A percentile compares a stretch with the other conserved stretches of the same genome.
phyloP scores from a whole-genome alignment of 2,329 filamentous ascomycete genomes.

The Rhynchosporium graminicola region DNA sequence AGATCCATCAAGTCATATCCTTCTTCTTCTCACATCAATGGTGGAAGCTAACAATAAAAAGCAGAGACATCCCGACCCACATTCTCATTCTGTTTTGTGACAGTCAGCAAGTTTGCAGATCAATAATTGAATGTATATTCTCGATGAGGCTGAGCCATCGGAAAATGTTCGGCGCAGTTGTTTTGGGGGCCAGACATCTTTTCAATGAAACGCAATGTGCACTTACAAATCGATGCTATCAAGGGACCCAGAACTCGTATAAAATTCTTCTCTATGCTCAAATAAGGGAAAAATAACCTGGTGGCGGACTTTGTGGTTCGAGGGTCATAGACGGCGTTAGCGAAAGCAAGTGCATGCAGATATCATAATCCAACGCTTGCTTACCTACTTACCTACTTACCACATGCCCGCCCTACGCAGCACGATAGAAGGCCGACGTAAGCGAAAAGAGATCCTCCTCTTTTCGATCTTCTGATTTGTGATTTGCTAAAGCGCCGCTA shows the following conservation, averaged over 20 bases:
- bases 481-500: too few relatives aligned
- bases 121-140: conserved; percentile 2
- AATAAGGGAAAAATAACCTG: too few relatives aligned
- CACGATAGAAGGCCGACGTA: too few relatives aligned
- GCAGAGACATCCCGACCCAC: too few relatives aligned
- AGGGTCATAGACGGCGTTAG: conserved; percentile 5
- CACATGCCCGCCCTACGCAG: not conserved
- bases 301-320: not conserved
- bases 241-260: not conserved
- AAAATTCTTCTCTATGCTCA: too few relatives aligned
- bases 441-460: too few relatives aligned
- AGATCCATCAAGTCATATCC: too few relatives aligned
- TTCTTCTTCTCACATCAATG: too few relatives aligned
- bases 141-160: not conserved
- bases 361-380: not conserved
- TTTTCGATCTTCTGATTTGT: too few relatives aligned
- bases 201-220: not conserved
- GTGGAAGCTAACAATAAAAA: too few relatives aligned
- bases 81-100: not conserved
- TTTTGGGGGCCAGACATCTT: not conserved
- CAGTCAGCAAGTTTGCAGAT: conserved; percentile 1
- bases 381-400: not conserved
- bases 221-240: not conserved
- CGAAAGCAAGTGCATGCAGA: not conserved
- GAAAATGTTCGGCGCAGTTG: not conserved